Evolutionary conservation across 225 moss, liverwort and hornwort genomes (phyloP), one percentile per base, ranked within the genome.

Genomic region (Pseudisothecium myosuroides): DNA sequence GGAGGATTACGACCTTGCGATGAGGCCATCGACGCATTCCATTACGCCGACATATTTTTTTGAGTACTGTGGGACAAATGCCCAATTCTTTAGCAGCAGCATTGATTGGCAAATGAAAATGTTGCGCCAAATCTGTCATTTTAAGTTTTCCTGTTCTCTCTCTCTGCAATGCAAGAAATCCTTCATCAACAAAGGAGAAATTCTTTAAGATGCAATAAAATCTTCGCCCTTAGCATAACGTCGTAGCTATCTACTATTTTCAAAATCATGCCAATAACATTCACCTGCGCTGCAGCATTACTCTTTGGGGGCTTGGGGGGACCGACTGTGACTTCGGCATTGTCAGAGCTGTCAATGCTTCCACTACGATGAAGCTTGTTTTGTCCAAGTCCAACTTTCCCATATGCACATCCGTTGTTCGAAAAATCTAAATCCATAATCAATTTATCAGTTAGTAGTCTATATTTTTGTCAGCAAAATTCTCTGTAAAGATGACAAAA

Each of bases 11-110:
- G 78, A 99, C 98, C 96, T 99, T 99, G 82, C 97, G 96, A 91
- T 99, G 98, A 87, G 98, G 98, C 98, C 98, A 99, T 94, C 98
- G 95, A 73, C 98, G 97, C 98, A 99, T 99, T 91, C 98, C 98
- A 92, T 99, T 99, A 49, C 98, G 96, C 36, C 98, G 95, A 90
- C 98, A 99, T 73, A 99, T 99, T 90, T 99, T 99, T 87, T 99
- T 99, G 67, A 99, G 95, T 50, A 99, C 98, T 49, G 98, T 99
- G 61, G 98, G 98, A 88, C 98, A 99, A 80, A 99, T 99, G 86
- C 98, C 98, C 79, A 99, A 88, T 90, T 99, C 98, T 93, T 99
- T 99, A 24, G 98, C 98, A 88, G 97, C 97, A 10, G 97, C 98
- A 91, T 99, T 99, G 56, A 99, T 99, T 85, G 98, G 98, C 82